Evolutionary conservation across 2,329 filamentous ascomycete species (phyloP), one percentile per base, ranked within the genome.

Genomic region (Apiospora phragmitis): DNA sequence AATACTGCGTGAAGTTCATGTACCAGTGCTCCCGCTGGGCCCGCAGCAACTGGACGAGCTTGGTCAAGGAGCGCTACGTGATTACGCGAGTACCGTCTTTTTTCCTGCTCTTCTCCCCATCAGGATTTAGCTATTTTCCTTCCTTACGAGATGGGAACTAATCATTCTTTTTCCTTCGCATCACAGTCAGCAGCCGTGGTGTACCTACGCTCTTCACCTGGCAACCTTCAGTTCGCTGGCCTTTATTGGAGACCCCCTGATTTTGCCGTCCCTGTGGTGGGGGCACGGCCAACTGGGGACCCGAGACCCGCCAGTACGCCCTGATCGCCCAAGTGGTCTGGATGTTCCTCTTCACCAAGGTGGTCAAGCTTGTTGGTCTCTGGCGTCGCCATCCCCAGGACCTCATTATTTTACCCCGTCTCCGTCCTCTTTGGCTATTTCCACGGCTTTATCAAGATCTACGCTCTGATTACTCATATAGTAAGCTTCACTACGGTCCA

Each of bases 11-110:
- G 70, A 97, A 95, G 79, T 98, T 97, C 79, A 85, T 98, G 73
- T 95, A 94, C 79, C 95, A 98, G 82, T 98, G 95, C 82, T 90
- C 95, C 65, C 90, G 95, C 65, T 98, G 95, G 95, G 94, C 96
- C 55, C 91, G 95, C 78, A 98, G 95, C 86, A 98, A 98, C 83
- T 98, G 94, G 82, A 98, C 94, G 68, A 98, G 94, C 81, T 87
- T 98, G 78, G 88, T 95, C 74, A 89, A 90, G 74, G 95, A 98
- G 83, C 86, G 92, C 79, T 89, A 94, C 78, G 93, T 98, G 77
- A 94, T 93, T 90, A 90, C 84, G 95, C 97, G 88, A 91, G 94
- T 90, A 6, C 3, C n/a, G n/a, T n/a, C n/a, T n/a, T n/a, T n/a
- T n/a, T 16, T 6, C 18, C 59, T 7, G 4, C 1, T 11, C 12